These are phyloP conservation scores for Madurella fahalii DNA, from an alignment of 2,329 filamentous ascomycete genomes.

Conservation along the genomic window DNA sequence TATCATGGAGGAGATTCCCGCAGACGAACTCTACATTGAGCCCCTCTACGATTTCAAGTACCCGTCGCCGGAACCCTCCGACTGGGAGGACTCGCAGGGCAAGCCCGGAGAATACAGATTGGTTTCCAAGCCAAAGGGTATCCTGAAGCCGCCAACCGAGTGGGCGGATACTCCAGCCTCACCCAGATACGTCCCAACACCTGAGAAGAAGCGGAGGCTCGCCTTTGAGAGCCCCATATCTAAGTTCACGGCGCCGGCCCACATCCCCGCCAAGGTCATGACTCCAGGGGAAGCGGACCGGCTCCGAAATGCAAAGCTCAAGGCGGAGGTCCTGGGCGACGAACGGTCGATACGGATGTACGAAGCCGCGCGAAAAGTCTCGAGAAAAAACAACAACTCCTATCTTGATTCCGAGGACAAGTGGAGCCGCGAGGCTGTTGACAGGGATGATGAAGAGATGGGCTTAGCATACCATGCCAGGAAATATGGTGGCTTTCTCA, in stretches of 20 bases:
- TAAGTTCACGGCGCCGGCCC: constrained; percentile 16
- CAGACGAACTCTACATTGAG: constrained; percentile 21
- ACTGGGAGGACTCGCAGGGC: background rate
- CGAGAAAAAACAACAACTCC: background rate
- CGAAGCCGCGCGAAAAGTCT: constrained; percentile 8
- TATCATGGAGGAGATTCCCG: constrained; percentile 24
- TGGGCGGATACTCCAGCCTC: constrained; percentile 13
- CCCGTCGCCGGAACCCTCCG: constrained; percentile 17
- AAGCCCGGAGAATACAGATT: constrained; percentile 11
- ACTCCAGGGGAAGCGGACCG: constrained; percentile 11
- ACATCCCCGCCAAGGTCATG: constrained; percentile 21
- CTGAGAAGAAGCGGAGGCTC: constrained; percentile 20
- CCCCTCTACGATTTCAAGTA: constrained; percentile 19
- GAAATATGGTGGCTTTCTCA: constrained; percentile 20
- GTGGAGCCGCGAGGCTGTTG: constrained; percentile 6
- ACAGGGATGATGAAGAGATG: constrained; percentile 20
- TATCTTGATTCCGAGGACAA: background rate
- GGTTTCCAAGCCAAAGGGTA: constrained; percentile 20
- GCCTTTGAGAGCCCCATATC: constrained; percentile 22
- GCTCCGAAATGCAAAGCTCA: constrained; percentile 8
- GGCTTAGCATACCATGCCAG: constrained; percentile 15
- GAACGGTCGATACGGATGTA: constrained; percentile 12
- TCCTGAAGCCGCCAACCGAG: constrained; percentile 22
- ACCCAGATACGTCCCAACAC: constrained; percentile 21
- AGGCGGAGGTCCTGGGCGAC: constrained; percentile 16